Evolutionary conservation across 306 rosid species (phyloP), one percentile per base, ranked within the genome.

Genomic region (Vigna unguiculata): DNA sequence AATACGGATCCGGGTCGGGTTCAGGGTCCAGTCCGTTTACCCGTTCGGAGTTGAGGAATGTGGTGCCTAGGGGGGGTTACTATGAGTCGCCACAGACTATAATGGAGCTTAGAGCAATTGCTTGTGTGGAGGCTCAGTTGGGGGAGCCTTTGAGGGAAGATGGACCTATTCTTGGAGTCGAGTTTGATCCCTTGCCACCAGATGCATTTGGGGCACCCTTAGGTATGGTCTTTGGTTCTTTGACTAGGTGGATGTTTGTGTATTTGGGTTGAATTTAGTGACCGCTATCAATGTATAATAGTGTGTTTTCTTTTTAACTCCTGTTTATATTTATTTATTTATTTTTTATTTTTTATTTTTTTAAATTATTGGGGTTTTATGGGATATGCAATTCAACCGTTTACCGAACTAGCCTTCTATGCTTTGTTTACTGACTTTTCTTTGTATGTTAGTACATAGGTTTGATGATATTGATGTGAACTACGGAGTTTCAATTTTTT

Each of bases 161-260:
- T 59, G 99, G 97, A 17, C 99, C 99, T 4, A 72, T 89, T 78
- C 87, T 96, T 20, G 99, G 99, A 70, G 76, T 89, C 32, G 99
- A 96, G 87, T 96, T 96, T 75, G 99, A 96, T 86, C 82, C 88
- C 5, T 81, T 96, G 85, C 98, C 99, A 3, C 99, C 99, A 0
- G 99, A 93, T 89, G 99, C 99, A 9, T 96, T 96, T 3, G 98
- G 99, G 46, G 96, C 97, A 72, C 97, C 96, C 25, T 45, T 96
- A 83, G 97, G 99, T 92, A 74, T 43, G 69, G 46, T 78, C 72
- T 16, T 60, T 24, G n/a, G 40, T 30, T 67, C 46, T 75, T 30
- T 61, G 16, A 49, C 64, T 74, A 25, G 38, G 38, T 54, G n/a
- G 14, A 32, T 53, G 49, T 71, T 40, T 68, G 63, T 32, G 59